Percentiles rank a stretch among this genome's conserved stretches.
Evolutionary conservation across 148 eudicot genomes (phyloP).

Genomic region (Cornus florida): DNA sequence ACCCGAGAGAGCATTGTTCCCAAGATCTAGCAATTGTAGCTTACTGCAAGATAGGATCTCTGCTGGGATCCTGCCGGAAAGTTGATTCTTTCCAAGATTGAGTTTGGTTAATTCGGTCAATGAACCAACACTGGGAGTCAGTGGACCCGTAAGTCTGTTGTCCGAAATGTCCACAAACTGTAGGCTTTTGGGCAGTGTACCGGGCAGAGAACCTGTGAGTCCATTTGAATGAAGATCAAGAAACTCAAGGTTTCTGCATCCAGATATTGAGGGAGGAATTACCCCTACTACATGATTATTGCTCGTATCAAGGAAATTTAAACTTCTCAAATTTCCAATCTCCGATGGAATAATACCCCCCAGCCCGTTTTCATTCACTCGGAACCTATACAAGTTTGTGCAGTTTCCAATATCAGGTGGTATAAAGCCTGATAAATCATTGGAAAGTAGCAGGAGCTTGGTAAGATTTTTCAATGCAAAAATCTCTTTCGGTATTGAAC

Average conservation of each 20-base stretch:
- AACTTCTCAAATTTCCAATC: conserved; percentile 60
- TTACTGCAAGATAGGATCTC: conserved; percentile 73
- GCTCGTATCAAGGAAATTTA: conserved; percentile 86
- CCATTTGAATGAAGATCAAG: conserved; percentile 87
- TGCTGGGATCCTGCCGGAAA: conserved; percentile 74
- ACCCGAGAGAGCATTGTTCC: conserved; percentile 74
- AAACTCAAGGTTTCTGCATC: conserved; percentile 69
- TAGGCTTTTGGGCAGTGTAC: conserved; percentile 65
- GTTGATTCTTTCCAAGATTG: conserved; percentile 62
- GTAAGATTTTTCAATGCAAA: conserved; percentile 68
- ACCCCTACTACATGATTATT: conserved; percentile 61
- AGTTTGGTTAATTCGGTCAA: conserved; percentile 75
- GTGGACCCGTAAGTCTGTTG: conserved; percentile 60
- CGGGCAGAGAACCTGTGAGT: conserved; percentile 60
- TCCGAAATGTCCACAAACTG: conserved; percentile 83
- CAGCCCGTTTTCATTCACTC: conserved; percentile 65
- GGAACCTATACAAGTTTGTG: conserved; percentile 73
- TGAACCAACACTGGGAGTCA: conserved; percentile 58
- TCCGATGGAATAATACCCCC: conserved; percentile 89
- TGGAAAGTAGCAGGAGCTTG: conserved; percentile 72
- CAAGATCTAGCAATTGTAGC: conserved; percentile 79
- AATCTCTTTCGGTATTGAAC: conserved; percentile 63
- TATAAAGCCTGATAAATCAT: conserved; percentile 75
- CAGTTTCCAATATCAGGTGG: conserved; percentile 85
- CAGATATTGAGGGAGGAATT: conserved; percentile 66